These are phyloP conservation scores for Sicyos edulis DNA, from an alignment of 306 rosid genomes.

Conservation along the genomic window DNA sequence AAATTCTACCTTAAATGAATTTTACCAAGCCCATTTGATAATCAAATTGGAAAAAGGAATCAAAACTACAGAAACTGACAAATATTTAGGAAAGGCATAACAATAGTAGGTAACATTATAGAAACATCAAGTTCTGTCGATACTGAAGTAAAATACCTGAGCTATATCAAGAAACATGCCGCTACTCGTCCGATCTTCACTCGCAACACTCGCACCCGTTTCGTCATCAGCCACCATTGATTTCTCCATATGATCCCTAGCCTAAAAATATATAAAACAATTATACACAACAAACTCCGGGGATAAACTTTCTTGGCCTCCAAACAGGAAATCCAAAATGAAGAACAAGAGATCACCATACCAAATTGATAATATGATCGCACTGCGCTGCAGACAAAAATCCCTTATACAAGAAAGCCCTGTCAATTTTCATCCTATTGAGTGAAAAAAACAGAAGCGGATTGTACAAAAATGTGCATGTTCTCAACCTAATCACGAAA, in stretches of 20 bases:
- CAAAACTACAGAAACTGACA: background rate
- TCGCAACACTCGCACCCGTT: conserved; percentile 67
- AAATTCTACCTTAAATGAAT: background rate
- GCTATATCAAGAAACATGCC: conserved; percentile 76
- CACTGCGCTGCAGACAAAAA: conserved; percentile 70
- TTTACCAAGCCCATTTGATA: background rate
- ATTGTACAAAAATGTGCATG: background rate
- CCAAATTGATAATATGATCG: conserved; percentile 63
- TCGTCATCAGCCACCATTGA: conserved; percentile 93
- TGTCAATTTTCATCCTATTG: conserved; percentile 23
- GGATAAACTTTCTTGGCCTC: background rate
- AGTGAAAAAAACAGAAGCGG: conserved; percentile 9
- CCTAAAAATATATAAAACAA: conserved; percentile 28
- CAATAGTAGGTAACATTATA: background rate
- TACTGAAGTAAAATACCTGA: conserved; percentile 42
- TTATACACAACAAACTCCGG: background rate
- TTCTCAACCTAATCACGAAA: background rate
- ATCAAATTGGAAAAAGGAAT: background rate
- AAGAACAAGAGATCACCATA: conserved; percentile 14
- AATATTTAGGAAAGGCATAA: background rate
- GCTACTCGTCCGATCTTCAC: conserved; percentile 87
- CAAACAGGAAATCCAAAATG: background rate
- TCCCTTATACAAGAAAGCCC: conserved; percentile 74
- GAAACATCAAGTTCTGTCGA: background rate
- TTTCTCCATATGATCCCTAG: conserved; percentile 67